Base-by-base conservation (phyloP, 441 rosid genomes). In the Erodium moschatum region DNA sequence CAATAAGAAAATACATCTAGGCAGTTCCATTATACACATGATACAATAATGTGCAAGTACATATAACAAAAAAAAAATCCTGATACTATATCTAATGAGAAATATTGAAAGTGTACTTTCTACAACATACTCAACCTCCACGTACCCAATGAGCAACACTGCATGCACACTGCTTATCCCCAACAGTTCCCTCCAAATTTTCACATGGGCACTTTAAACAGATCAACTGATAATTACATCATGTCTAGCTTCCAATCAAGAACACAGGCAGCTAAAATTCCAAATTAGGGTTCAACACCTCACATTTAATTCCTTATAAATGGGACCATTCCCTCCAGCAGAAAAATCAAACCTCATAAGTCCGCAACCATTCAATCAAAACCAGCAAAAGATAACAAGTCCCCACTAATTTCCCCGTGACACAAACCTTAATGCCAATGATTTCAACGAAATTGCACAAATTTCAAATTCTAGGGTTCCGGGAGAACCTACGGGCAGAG, bases 101-200 rank as follows among this genome's bases (percentile, higher is more conserved):
- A 33, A 33, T 33, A 33, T 33, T 33, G 38, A 3, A 33, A 3
- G 38, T 3, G 38, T 33, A 33, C 38, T 33, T 5, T 33, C 38
- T 3, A 33, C 38, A 33, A 3, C 6, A 5, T 33, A 5, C 13
- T 42, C 48, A 42, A 11, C 11, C 48, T 19, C 6, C 18, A 10
- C 18, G 18, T 19, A 19, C 20, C 11, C 20, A 18, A 56, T 56
- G 27, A 56, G 27, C 63, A 5, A 56, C 19, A 56, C 4, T 52
- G 20, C 21, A 16, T 50, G 58, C 61, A 54, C 18, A 54, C 11
- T 16, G 61, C 24, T 18, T 18, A 19, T 20, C 27, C 24, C 27
- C 63, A 56, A 56, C 63, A 56, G 3, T 56, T 56, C 63, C 63
- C 63, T 56, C 63, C 63, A 56, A 56, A 56, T 18, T 56, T 21